Base-by-base conservation (phyloP, 768 basidiomycete genomes). In the Russula vinacea region DNA sequence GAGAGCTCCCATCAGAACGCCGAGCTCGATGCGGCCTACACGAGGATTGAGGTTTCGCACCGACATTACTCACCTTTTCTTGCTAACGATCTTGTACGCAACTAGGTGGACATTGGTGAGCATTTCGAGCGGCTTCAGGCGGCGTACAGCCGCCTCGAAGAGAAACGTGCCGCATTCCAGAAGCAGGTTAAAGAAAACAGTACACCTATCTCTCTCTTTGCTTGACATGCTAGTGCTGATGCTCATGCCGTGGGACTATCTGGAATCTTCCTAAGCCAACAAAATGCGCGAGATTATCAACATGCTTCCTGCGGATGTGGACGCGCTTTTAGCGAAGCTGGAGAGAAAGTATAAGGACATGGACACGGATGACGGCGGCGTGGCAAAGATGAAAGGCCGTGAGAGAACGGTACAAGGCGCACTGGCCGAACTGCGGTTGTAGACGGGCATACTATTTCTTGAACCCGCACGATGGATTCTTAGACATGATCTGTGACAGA, bases 41-140 rank as follows among this genome's bases (percentile, higher is more conserved):
- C 53, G 19, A 60, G 56, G 40, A 65, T 65, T 29, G 58, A 65
- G 64, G 64, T 65, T 22, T 24, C 40, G 33, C 44, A 13, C 51
- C 17, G 8, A 13, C 16, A 11, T 17, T 49, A 19, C 3, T 32
- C 33, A 29, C 5, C 26, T 14, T 14, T 26, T 19, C 47, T 29
- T 42, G 14, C 40, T 53, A 17, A 61, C 11, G 47, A 32, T 47
- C 42, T 47, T n/a, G 5, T 16, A 8, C n/a, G 29, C 19, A 17
- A 54, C 19, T 42, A 64, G 63, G 58, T 13, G 5, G 58, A 60
- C 5, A 42, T 50, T 9, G 37, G 22, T 11, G 53, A 53, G 14
- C 35, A 60, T n/a, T 56, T 55, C 32, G 63, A 64, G 24, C 45
- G 45, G 47, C 47, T 64, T 9, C 45, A 56, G 32, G 47, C 8